Evolutionary conservation across 805 yeast genomes (phyloP).

Genomic region (Candida morakotiae): DNA sequence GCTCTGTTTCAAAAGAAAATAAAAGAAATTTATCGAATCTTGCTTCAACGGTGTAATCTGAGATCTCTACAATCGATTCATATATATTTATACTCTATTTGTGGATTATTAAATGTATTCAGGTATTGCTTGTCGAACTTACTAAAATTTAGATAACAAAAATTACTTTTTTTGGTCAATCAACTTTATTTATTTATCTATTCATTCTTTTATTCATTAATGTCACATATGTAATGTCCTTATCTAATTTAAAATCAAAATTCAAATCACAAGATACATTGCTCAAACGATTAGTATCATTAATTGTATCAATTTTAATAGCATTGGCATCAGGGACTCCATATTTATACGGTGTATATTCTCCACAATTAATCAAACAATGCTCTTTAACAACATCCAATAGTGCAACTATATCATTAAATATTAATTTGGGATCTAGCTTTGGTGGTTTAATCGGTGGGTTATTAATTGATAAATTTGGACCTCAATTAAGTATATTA

Average conservation of each 20-base stretch:
- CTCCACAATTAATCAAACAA: constrained; percentile 61
- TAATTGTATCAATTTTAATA: constrained; percentile 38
- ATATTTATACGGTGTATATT: constrained; percentile 68
- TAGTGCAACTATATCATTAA: constrained; percentile 61
- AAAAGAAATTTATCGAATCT: too few species aligned
- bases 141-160: too few species aligned
- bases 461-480: constrained; percentile 55
- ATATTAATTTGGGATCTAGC: constrained; percentile 61
- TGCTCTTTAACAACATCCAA: constrained; percentile 56
- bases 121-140: too few species aligned
- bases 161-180: too few species aligned
- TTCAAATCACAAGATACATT: not conserved
- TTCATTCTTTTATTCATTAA: too few species aligned
- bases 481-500: constrained; percentile 50
- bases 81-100: too few species aligned
- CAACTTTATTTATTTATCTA: too few species aligned
- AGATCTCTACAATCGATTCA: too few species aligned
- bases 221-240: constrained; percentile 4
- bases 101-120: too few species aligned
- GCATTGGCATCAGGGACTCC: constrained; percentile 74
- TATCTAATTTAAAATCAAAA: not conserved
- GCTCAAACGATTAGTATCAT: constrained; percentile 12
- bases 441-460: constrained; percentile 74
- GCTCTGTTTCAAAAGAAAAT: too few species aligned
- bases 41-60: too few species aligned